Percentiles rank a stretch among this genome's conserved stretches.
These are phyloP conservation scores for Vaccinium macrocarpon DNA, from an alignment of 148 eudicot species.

Conservation along the genomic window DNA sequence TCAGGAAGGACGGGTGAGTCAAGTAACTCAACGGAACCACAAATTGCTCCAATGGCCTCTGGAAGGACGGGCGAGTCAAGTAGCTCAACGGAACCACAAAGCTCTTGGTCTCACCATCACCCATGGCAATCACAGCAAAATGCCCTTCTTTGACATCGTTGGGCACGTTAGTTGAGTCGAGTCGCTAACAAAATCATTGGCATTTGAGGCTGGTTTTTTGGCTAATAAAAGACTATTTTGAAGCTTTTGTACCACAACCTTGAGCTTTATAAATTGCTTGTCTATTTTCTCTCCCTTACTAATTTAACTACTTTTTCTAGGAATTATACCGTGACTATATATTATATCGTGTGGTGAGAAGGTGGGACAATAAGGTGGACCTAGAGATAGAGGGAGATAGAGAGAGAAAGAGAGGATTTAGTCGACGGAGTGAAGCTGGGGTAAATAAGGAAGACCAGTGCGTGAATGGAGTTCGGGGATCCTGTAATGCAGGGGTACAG, in stretches of 20 bases:
- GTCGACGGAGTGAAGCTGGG: not conserved
- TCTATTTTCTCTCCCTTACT: not conserved
- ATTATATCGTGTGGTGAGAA: not conserved
- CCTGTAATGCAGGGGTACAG: too few relatives aligned
- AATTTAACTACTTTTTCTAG: not conserved
- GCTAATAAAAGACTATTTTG: constrained; percentile 46
- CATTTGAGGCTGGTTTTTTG: constrained; percentile 17
- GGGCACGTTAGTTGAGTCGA: constrained; percentile 34
- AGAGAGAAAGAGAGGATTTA: not conserved
- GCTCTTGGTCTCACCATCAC: constrained; percentile 32
- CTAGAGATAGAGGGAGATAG: not conserved
- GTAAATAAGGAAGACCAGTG: too few relatives aligned
- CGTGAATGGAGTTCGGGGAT: too few relatives aligned
- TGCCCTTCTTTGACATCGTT: constrained; percentile 71
- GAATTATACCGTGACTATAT: not conserved
- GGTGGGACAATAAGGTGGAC: too few relatives aligned
- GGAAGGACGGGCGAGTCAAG: constrained; percentile 46
- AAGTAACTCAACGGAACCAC: constrained; percentile 53
- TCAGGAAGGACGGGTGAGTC: constrained; percentile 45
- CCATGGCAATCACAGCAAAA: constrained; percentile 62
- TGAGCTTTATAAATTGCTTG: constrained; percentile 29
- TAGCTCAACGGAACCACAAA: constrained; percentile 55
- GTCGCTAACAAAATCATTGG: not conserved
- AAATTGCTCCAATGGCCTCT: constrained; percentile 51
- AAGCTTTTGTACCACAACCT: constrained; percentile 41